Conservation (phyloP, 441 rosid species). For the Croton laevigatus region DNA sequence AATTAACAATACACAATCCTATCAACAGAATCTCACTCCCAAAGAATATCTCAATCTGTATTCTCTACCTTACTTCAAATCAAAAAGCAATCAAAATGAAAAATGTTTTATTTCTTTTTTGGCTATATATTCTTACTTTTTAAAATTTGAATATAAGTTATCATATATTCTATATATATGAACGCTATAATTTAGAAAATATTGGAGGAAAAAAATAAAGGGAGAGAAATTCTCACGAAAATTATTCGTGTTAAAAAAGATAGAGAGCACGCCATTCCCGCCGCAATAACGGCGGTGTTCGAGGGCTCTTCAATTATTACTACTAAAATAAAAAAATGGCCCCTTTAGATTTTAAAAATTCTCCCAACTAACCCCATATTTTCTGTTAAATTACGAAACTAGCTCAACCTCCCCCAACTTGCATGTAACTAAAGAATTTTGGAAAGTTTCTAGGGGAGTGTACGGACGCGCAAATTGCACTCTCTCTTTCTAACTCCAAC, state of each 20-base stretch:
- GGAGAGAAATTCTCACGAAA: neutral
- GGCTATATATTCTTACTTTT: neutral
- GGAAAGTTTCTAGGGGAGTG: constrained; percentile 24
- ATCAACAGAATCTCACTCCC: constrained; percentile 15
- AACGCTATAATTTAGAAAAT: constrained; percentile 4
- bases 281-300: constrained; percentile 74
- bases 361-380: constrained; percentile 29
- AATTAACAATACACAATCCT: neutral
- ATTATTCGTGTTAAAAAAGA: constrained; percentile 4
- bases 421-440: constrained; percentile 29
- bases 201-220: neutral
- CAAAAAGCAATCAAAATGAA: neutral
- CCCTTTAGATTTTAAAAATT: constrained; percentile 16
- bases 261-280: constrained; percentile 48
- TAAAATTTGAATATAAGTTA: neutral
- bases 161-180: too few species aligned
- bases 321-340: neutral
- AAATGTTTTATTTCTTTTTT: neutral
- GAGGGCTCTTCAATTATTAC: constrained; percentile 27
- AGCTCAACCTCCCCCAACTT: constrained; percentile 23
- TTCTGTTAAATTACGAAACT: constrained; percentile 40
- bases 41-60: neutral
- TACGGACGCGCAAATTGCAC: constrained; percentile 40
- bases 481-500: constrained; percentile 9
- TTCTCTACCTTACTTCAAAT: neutral